Base-by-base conservation (phyloP, 352 stramenopile genomes). In the Globisporangium spinosum region DNA sequence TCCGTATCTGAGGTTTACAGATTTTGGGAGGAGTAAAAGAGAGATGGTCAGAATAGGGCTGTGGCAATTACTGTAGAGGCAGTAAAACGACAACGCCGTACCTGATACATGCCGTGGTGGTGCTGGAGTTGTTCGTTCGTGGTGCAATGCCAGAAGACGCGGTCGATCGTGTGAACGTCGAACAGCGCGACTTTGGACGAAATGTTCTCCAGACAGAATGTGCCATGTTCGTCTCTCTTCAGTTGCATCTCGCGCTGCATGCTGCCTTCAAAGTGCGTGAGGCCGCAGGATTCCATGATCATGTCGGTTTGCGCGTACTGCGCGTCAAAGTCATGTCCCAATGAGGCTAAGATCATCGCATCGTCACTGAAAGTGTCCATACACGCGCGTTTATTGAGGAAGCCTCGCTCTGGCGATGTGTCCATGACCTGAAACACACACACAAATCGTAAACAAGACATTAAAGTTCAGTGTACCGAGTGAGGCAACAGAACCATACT, bases 331-430 rank as follows among this genome's bases (percentile, higher is more conserved):
- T 64, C 58, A 9, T 25, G 22, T 5, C 58, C 58, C 20, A 64
- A 15, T n/a, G 43, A 64, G 27, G 74, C 63, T 29, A 77, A 80
- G 35, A 77, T 72, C 27, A 43, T 32, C 23, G 29, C 29, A 15
- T 61, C 55, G 29, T 64, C 58, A 32, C 9, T 51, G 40, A 56
- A 56, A 34, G 38, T 35, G 40, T 64, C 43, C 27, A 55, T 35
- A 17, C 58, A 38, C 15, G 35, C 10, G 40, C 43, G 58, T 29
- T 64, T 64, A 38, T 15, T 64, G n/a, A 64, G 23, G 17, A 40
- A 56, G 9, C 34, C 55, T 8, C 29, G 29, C 22, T 61, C 55
- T 0, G 55, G 55, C 29, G n/a, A 40, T 8, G 55, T 17, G 34
- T 61, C 55, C 29, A 61, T 23, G 17, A 47, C 55, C 55, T 61